Evolutionary conservation across 371 early-diverging fungal genomes (phyloP).

Genomic region (Syncephalastrum contaminatum): DNA sequence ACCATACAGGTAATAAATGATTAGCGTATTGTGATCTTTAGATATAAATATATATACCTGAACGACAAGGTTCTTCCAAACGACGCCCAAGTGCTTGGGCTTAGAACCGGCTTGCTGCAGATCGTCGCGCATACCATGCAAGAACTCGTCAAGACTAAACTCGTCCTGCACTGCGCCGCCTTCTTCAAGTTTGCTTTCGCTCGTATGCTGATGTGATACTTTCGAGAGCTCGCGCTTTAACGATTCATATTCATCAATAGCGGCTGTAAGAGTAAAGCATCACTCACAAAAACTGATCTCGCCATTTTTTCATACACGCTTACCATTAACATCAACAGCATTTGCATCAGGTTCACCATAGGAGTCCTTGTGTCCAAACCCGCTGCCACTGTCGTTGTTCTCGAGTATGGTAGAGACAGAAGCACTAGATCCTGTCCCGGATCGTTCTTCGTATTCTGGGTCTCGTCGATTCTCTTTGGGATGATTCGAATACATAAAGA

Average conservation of each 20-base stretch:
- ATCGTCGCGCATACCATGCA: constrained; percentile 24
- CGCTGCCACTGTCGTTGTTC: not conserved
- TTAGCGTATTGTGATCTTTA: not conserved
- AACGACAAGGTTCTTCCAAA: constrained; percentile 45
- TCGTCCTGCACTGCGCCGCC: constrained; percentile 24
- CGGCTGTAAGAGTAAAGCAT: constrained; percentile 19
- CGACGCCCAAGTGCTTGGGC: constrained; percentile 42
- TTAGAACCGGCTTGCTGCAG: constrained; percentile 21
- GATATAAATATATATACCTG: no score
- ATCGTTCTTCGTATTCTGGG: no score
- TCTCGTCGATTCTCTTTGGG: no score
- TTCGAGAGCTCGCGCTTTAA: constrained; percentile 18
- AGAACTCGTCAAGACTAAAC: constrained; percentile 33
- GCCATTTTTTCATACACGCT: constrained; percentile 17
- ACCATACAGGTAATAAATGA: not conserved
- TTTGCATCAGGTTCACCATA: constrained; percentile 19
- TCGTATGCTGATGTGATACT: constrained; percentile 6
- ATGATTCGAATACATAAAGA: no score
- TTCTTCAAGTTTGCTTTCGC: constrained; percentile 22
- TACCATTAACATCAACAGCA: constrained; percentile 16
- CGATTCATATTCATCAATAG: constrained; percentile 15
- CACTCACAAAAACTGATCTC: constrained; percentile 69
- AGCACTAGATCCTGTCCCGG: no score
- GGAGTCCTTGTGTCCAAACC: constrained; percentile 5
- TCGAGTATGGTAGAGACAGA: no score